Percentiles rank a stretch among this genome's conserved stretches.
Evolutionary conservation across 768 basidiomycete species (phyloP).

Genomic region (Candolleomyces efflorescens): DNA sequence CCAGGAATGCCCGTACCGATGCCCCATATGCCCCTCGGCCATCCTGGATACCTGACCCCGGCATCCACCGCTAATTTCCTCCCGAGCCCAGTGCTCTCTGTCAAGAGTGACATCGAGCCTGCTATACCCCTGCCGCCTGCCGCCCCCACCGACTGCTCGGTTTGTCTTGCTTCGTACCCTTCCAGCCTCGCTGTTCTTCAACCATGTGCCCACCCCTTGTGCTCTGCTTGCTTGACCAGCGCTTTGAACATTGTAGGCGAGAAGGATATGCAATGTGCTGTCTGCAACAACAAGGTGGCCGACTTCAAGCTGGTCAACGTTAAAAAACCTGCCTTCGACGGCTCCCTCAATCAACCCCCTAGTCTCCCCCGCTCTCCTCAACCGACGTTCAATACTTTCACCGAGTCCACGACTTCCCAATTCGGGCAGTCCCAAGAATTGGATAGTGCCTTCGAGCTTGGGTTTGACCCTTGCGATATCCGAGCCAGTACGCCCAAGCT

Average conservation of each 20-base stretch:
- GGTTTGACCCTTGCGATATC: conserved; percentile 29
- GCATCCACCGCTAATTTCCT: conserved; percentile 1
- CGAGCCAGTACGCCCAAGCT: conserved; percentile 43
- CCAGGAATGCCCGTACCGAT: conserved; percentile 8
- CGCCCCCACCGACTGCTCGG: conserved; percentile 47
- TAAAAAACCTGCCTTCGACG: neutral
- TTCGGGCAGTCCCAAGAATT: conserved; percentile 18
- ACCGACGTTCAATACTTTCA: neutral
- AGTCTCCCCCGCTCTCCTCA: conserved; percentile 2
- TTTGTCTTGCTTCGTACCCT: conserved; percentile 48
- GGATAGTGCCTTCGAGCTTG: conserved; percentile 40
- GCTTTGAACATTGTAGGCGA: conserved; percentile 88
- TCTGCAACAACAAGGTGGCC: conserved; percentile 65
- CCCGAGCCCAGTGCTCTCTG: neutral
- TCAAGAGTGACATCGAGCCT: conserved; percentile 1
- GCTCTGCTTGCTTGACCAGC: conserved; percentile 78
- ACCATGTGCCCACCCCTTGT: conserved; percentile 74
- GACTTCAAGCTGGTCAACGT: conserved; percentile 56
- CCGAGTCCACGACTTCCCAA: neutral
- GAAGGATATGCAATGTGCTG: conserved; percentile 82
- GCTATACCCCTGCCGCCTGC: conserved; percentile 9
- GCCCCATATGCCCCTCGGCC: neutral
- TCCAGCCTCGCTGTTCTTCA: conserved; percentile 58
- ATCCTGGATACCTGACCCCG: neutral
- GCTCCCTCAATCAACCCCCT: neutral